phyloP scores from a whole-genome alignment of 768 basidiomycete species.

The Pisolithus marmoratus region DNA sequence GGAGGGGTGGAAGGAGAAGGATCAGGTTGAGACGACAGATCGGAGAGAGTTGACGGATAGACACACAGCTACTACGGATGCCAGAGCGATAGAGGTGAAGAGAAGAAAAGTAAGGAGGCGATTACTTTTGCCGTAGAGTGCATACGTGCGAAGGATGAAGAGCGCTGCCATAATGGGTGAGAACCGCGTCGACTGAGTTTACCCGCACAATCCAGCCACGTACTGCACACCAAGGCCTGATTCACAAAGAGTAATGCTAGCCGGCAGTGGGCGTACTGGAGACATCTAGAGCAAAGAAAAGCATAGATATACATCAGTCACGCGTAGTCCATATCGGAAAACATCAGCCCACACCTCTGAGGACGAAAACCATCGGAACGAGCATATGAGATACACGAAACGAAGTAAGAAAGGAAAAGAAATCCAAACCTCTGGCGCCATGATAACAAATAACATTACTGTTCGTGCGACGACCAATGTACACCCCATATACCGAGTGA shows the following conservation, averaged over 20 bases:
- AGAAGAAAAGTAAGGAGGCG: constrained; percentile 34
- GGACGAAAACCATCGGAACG: not conserved
- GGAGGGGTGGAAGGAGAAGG: not conserved
- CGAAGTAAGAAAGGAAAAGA: not conserved
- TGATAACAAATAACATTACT: constrained; percentile 23
- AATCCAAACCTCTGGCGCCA: constrained; percentile 4
- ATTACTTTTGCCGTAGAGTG: constrained; percentile 40
- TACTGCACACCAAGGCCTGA: constrained; percentile 43
- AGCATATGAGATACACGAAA: not conserved
- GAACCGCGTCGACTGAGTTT: not conserved
- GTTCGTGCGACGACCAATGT: constrained; percentile 33
- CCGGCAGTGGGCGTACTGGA: constrained; percentile 32
- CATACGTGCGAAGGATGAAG: constrained; percentile 44
- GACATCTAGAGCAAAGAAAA: constrained; percentile 30
- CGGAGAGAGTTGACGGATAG: not conserved
- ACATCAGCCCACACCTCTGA: constrained; percentile 3
- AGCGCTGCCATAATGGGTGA: constrained; percentile 27
- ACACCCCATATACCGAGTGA: constrained; percentile 46
- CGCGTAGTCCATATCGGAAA: not conserved
- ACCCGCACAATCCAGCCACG: constrained; percentile 11
- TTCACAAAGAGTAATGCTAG: constrained; percentile 38
- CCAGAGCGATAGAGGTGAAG: constrained; percentile 25
- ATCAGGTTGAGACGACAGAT: not conserved
- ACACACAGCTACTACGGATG: constrained; percentile 33
- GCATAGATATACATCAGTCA: not conserved